A percentile compares a stretch with the other conserved stretches of the same genome.
Evolutionary conservation across 306 rosid species (phyloP).

Genomic region (Abrus precatorius): DNA sequence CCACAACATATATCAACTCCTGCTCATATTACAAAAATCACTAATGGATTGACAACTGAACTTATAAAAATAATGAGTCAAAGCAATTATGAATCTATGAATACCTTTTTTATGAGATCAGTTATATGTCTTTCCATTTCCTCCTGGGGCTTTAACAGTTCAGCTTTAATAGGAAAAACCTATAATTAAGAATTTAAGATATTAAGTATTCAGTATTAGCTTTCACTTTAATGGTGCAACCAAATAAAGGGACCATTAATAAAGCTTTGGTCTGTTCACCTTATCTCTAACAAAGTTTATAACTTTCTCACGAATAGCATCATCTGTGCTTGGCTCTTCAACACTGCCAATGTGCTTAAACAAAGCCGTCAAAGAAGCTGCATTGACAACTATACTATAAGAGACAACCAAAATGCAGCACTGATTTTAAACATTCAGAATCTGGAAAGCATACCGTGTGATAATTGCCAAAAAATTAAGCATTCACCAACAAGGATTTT

Average conservation of each 20-base stretch:
- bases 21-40: conserved; percentile 30
- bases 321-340: conserved; percentile 83
- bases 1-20: conserved; percentile 49
- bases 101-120: conserved; percentile 89
- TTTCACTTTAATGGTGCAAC: conserved; percentile 26
- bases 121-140: conserved; percentile 99
- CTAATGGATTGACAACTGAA: neutral
- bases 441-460: conserved; percentile 16
- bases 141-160: conserved; percentile 90
- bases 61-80: conserved; percentile 36
- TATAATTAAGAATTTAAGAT: conserved; percentile 50
- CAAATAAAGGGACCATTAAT: conserved; percentile 28
- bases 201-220: conserved; percentile 43
- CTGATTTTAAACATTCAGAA: conserved; percentile 14
- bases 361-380: conserved; percentile 93
- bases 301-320: conserved; percentile 85
- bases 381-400: conserved; percentile 55
- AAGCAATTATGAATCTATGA: conserved; percentile 28
- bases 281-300: conserved; percentile 89
- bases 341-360: conserved; percentile 90
- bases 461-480: conserved; percentile 2
- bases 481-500: neutral
- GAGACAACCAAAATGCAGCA: conserved; percentile 36
- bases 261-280: conserved; percentile 55
- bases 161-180: conserved; percentile 92